Evolutionary conservation across 2,329 filamentous ascomycete species (phyloP), one percentile per base, ranked within the genome.

Genomic region (Daldinia sp.): DNA sequence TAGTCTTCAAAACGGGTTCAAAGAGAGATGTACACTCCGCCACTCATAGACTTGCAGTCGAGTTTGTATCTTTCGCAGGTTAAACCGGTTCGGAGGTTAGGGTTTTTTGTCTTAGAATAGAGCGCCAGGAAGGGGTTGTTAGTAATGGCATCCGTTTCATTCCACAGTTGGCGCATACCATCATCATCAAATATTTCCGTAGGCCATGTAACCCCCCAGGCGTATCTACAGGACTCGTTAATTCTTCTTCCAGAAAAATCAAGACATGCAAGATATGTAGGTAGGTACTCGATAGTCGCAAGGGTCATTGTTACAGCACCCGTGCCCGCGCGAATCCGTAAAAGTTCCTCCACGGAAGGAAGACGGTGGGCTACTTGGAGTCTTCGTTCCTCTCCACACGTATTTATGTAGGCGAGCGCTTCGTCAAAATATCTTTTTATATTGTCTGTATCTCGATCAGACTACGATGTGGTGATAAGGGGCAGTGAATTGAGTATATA

Each of bases 351-450:
- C 6, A 63, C 13, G 4, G 61, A 64, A 25, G 64, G 64, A 3
- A 68, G 43, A 2, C 19, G 21, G 1, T 35, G 19, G 9, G 25
- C 35, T 3, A 51, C 3, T 34, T 63, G 48, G 9, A 57, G 2
- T 10, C 17, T 41, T 2, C 67, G 66, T 39, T 68, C 66, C 17
- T 67, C 61, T 21, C 51, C 64, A 13, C 41, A 50, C 58, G 61
- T 64, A 1, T 64, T 32, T 0, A 68, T 32, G 21, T 49, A 68
- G 45, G 59, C 60, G 5, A 50, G 7, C 19, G 67, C 15, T 50
- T 68, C 58, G 1, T 59, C n/a, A 1, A 67, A 27, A 15, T 64
- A 63, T 10, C n/a, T 55, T 4, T 19, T 25, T 2, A 58, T 25
- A 45, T 67, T 58, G 2, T 56, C 63, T 64, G 34, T 8, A 41